A percentile compares a stretch with the other conserved stretches of the same genome.
These are phyloP conservation scores for Saccharomycopsis crataegensis DNA, from an alignment of 1,139 yeast species.

Conservation along the genomic window DNA sequence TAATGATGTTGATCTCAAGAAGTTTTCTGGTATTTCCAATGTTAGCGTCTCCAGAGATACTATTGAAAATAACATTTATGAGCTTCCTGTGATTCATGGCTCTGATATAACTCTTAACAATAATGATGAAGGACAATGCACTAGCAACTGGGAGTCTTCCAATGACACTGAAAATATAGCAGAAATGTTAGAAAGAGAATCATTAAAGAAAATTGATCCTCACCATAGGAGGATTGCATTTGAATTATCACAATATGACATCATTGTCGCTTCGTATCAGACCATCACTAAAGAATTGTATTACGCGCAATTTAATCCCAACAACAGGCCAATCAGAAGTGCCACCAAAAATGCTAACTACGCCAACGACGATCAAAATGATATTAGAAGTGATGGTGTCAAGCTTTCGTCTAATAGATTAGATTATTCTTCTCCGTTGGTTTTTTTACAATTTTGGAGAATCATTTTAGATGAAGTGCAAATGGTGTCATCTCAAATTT, in stretches of 20 bases:
- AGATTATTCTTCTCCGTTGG: slow-evolving; percentile 74
- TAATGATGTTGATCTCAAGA: neutral
- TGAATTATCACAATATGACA: slow-evolving; percentile 51
- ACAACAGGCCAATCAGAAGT: slow-evolving; percentile 46
- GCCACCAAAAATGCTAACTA: slow-evolving; percentile 22
- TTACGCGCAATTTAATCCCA: slow-evolving; percentile 65
- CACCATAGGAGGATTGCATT: slow-evolving; percentile 33
- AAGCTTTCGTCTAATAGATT: slow-evolving; percentile 25
- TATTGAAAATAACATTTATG: neutral
- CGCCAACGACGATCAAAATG: slow-evolving; percentile 21
- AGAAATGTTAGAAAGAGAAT: neutral
- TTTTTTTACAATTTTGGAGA: slow-evolving; percentile 83
- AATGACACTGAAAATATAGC: neutral
- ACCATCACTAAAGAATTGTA: slow-evolving; percentile 71
- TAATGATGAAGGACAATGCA: neutral
- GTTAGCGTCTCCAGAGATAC: slow-evolving; percentile 1
- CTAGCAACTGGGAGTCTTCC: neutral
- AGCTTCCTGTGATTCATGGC: slow-evolving; percentile 13
- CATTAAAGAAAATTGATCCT: slow-evolving; percentile 5
- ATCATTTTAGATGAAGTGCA: slow-evolving; percentile 91
- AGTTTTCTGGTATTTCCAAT: slow-evolving; percentile 1
- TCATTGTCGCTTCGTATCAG: slow-evolving; percentile 75
- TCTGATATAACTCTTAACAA: neutral
- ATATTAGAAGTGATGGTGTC: neutral
- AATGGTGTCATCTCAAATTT: slow-evolving; percentile 70